Base-by-base conservation (phyloP, 805 yeast species). In the Trichomonascus vanleenenianus region DNA sequence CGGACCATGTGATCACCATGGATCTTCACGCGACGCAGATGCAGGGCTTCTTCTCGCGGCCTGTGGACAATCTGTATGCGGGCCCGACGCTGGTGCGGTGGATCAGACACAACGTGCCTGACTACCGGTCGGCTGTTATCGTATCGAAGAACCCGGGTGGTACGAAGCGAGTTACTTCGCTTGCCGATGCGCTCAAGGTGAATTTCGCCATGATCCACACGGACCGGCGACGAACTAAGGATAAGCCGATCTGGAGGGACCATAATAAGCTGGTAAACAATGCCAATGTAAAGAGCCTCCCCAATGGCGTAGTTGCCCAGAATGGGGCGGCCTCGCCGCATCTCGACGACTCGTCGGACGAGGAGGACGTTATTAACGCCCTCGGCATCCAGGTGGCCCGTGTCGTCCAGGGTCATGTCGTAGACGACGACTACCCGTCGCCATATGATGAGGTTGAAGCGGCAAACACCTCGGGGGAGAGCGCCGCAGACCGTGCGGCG, bases 111-210 rank as follows among this genome's bases (percentile, higher is more conserved):
- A 84, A 93, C 58, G 83, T 93, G 41, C 80, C 81, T 32, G 87
- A 91, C 60, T 87, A 85, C 72, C 42, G 40, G n/a, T 81, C 82
- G 50, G 91, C 96, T 1, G 98, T 94, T 20, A 95, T 93, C 45
- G 98, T 93, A 10, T 88, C 97, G n/a, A 93, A 93, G 64, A 93
- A 93, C 67, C 97, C 99, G 16, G 99, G 98, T 52, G 98, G 98
- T 46, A 89, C 99, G 16, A 93, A 93, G 64, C 78, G 98, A 55
- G 99, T 93, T 44, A 93, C 99, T 15, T 89, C 97, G 1, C 73
- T 93, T 57, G 98, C 98, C n/a, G 98, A 94, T 68, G 80, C 94
- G 33, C 74, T 93, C 57, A 91, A 91, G 67, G 85, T 93, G 55
- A 88, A 93, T 65, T 93, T 93, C 62, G 99, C 98, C 49, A 91